Evolutionary conservation across 192 early-diverging fungal species (phyloP).

Genomic region (Haplosporangium gracile): DNA sequence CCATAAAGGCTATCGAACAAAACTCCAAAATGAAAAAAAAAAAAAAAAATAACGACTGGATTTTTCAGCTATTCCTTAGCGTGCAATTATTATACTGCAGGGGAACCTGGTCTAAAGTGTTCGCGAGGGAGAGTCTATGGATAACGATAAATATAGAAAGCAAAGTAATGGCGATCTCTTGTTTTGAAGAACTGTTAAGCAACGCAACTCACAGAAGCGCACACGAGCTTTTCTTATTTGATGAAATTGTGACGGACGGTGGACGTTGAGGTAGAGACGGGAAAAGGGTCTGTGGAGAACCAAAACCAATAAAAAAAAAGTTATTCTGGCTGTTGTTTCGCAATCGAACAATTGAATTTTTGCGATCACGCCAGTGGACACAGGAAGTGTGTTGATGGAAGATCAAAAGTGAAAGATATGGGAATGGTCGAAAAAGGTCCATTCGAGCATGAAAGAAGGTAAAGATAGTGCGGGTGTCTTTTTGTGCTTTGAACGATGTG

Average conservation of each 20-base stretch:
- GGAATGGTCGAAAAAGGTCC: not conserved
- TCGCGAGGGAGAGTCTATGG: not conserved
- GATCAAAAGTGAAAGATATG: not conserved
- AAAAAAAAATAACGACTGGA: no score
- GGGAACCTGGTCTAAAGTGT: not conserved
- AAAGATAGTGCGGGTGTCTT: not conserved
- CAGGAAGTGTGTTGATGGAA: not conserved
- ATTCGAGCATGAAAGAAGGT: not conserved
- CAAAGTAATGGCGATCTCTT: not conserved
- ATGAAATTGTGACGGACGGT: not conserved
- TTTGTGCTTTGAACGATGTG: not conserved
- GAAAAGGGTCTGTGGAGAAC: not conserved
- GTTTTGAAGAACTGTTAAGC: not conserved
- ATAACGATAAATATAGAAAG: not conserved
- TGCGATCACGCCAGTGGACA: not conserved
- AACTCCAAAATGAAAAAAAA: not conserved
- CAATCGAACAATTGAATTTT: not conserved
- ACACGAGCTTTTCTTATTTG: constrained; percentile 1
- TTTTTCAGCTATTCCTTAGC: not conserved
- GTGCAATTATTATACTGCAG: not conserved
- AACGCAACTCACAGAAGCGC: not conserved
- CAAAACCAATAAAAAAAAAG: not conserved
- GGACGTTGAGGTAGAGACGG: not conserved
- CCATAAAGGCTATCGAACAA: not conserved
- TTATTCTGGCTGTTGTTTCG: not conserved